These are phyloP conservation scores for Monosporozyma yasuniensis DNA, from an alignment of 805 yeast species.

Conservation along the genomic window DNA sequence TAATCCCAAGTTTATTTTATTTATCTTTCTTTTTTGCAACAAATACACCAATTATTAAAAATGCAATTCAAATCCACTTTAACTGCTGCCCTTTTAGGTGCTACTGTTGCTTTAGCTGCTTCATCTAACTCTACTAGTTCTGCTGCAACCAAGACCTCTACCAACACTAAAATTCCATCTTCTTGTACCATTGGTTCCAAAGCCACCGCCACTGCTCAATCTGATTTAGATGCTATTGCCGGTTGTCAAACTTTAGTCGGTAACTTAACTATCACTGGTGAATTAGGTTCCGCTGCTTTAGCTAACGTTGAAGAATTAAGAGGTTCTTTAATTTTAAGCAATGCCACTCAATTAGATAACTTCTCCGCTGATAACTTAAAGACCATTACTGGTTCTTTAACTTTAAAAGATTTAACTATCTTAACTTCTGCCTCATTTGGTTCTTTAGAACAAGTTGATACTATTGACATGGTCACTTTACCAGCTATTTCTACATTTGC, in stretches of 20 bases:
- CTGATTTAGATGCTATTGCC: conserved; percentile 64
- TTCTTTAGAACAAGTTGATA: conserved; percentile 69
- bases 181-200: conserved; percentile 56
- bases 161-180: conserved; percentile 38
- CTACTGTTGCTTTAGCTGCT: conserved; percentile 30
- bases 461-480: conserved; percentile 70
- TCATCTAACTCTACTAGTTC: conserved; percentile 10
- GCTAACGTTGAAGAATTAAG: conserved; percentile 67
- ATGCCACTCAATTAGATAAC: conserved; percentile 52
- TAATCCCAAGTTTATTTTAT: neutral
- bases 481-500: conserved; percentile 71
- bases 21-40: neutral
- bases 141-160: conserved; percentile 6
- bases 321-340: conserved; percentile 63
- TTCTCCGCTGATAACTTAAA: conserved; percentile 74
- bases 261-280: conserved; percentile 62
- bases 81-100: conserved; percentile 40
- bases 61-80: conserved; percentile 53
- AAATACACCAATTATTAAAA: conserved; percentile 1
- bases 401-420: conserved; percentile 53
- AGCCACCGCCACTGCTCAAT: conserved; percentile 68
- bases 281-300: conserved; percentile 53
- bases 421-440: conserved; percentile 67
- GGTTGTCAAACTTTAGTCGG: conserved; percentile 77
- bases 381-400: conserved; percentile 63